Conservation (phyloP, 768 basidiomycete genomes). For the Pleurotus platypus region DNA sequence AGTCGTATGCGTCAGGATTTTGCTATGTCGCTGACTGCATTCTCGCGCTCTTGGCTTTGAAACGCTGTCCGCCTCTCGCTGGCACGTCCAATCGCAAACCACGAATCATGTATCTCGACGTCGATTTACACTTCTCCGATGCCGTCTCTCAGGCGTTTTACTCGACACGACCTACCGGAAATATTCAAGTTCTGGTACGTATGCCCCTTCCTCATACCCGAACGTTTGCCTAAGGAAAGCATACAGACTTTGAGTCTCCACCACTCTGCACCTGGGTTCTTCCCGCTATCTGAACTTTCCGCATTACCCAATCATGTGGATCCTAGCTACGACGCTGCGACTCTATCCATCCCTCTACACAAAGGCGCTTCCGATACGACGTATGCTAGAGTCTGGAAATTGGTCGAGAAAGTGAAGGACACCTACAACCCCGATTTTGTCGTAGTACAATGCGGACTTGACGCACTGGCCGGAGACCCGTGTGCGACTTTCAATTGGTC, state of each 20-base stretch:
- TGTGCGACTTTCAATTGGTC: conserved; percentile 73
- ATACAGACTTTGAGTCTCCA: conserved; percentile 79
- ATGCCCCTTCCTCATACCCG: neutral
- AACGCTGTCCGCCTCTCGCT: conserved; percentile 25
- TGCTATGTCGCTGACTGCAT: conserved; percentile 94
- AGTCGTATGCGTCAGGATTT: conserved; percentile 79
- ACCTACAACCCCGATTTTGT: conserved; percentile 74
- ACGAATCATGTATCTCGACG: conserved; percentile 85
- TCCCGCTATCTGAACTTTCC: conserved; percentile 58
- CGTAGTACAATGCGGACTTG: conserved; percentile 84
- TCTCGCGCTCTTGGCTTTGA: conserved; percentile 73
- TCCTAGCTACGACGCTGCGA: conserved; percentile 51
- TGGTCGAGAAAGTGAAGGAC: conserved; percentile 56
- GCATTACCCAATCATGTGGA: conserved; percentile 35
- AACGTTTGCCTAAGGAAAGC: conserved; percentile 3
- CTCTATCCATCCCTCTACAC: conserved; percentile 76
- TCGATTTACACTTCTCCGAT: conserved; percentile 91
- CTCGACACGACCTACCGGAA: conserved; percentile 27
- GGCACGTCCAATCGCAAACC: conserved; percentile 29
- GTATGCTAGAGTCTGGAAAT: conserved; percentile 59
- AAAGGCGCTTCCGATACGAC: conserved; percentile 67
- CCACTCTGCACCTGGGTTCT: conserved; percentile 81
- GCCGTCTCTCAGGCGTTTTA: conserved; percentile 79
- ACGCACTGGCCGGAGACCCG: conserved; percentile 84
- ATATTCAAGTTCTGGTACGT: conserved; percentile 46